Evolutionary conservation across 257 asterid species (phyloP).

Genomic region (Handroanthus guayacan): DNA sequence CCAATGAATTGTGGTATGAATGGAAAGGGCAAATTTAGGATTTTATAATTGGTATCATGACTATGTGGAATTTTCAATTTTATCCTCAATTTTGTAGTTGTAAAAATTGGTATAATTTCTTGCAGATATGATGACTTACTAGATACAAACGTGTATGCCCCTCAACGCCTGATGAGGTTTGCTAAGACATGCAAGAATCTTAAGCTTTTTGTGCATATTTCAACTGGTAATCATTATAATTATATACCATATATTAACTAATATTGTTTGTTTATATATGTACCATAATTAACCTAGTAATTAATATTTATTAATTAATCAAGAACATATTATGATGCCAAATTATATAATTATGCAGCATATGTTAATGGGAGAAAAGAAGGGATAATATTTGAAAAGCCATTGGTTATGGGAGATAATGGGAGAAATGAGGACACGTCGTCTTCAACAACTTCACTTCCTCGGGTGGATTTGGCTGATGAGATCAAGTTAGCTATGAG

Average conservation of each 20-base stretch:
- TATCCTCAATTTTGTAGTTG: too few species aligned
- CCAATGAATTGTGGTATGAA: too few species aligned
- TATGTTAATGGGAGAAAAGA: slow-evolving; percentile 45
- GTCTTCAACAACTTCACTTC: not conserved
- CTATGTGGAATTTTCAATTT: too few species aligned
- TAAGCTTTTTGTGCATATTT: slow-evolving; percentile 45
- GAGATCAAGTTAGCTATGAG: slow-evolving; percentile 42
- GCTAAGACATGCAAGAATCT: slow-evolving; percentile 58
- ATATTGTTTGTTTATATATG: too few species aligned
- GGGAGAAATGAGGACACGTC: slow-evolving; percentile 23
- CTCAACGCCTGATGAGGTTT: slow-evolving; percentile 46
- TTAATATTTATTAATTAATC: too few species aligned
- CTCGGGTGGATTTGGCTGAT: slow-evolving; percentile 33
- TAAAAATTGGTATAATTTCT: too few species aligned
- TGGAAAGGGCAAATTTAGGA: too few species aligned
- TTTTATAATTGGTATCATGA: too few species aligned
- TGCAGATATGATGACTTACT: slow-evolving; percentile 48
- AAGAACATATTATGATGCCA: too few species aligned
- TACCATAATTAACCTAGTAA: too few species aligned
- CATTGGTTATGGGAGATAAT: slow-evolving; percentile 39
- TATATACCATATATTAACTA: not conserved
- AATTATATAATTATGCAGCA: slow-evolving; percentile 27
- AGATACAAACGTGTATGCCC: slow-evolving; percentile 48
- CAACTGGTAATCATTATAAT: slow-evolving; percentile 43
- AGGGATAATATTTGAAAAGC: slow-evolving; percentile 38